A percentile compares a stretch with the other conserved stretches of the same genome.
Evolutionary conservation across 139 green algal species (phyloP).

Genomic region (Chlorella sp.): DNA sequence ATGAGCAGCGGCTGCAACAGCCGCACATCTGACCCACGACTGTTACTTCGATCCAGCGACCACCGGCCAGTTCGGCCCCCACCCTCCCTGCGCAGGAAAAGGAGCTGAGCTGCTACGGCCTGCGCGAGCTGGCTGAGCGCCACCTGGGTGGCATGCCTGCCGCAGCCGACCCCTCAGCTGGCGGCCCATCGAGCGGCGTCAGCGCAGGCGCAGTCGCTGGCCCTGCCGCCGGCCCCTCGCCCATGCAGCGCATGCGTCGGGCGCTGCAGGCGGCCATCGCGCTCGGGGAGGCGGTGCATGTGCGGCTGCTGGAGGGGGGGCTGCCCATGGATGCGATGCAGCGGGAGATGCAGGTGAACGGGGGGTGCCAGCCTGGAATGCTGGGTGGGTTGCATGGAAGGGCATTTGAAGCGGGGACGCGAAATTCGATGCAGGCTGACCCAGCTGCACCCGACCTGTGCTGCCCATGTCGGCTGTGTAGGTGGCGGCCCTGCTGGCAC

Average conservation of each 20-base stretch:
- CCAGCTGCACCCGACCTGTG: too few relatives aligned
- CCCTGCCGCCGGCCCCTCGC: background rate
- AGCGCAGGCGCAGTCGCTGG: background rate
- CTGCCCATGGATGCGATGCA: slow-evolving; percentile 18
- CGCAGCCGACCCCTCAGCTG: background rate
- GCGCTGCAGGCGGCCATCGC: slow-evolving; percentile 1
- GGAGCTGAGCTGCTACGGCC: slow-evolving; percentile 38
- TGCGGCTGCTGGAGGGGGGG: background rate
- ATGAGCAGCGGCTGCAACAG: background rate
- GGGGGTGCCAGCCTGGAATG: too few relatives aligned
- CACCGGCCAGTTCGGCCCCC: background rate
- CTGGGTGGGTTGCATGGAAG: too few relatives aligned
- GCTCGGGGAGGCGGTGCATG: slow-evolving; percentile 26
- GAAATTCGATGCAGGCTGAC: too few relatives aligned
- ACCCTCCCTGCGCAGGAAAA: slow-evolving; percentile 36
- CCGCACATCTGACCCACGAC: too few relatives aligned
- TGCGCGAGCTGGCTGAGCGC: slow-evolving; percentile 24
- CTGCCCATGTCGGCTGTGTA: background rate
- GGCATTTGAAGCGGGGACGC: too few relatives aligned
- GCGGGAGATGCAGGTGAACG: slow-evolving; percentile 51
- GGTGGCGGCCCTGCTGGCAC: slow-evolving; percentile 42
- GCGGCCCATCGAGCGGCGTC: background rate
- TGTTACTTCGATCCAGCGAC: background rate
- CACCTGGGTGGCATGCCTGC: slow-evolving; percentile 7
- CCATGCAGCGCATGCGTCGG: slow-evolving; percentile 37